Evolutionary conservation across 2,329 filamentous ascomycete genomes (phyloP).

Genomic region (Colletotrichum echinochloae): DNA sequence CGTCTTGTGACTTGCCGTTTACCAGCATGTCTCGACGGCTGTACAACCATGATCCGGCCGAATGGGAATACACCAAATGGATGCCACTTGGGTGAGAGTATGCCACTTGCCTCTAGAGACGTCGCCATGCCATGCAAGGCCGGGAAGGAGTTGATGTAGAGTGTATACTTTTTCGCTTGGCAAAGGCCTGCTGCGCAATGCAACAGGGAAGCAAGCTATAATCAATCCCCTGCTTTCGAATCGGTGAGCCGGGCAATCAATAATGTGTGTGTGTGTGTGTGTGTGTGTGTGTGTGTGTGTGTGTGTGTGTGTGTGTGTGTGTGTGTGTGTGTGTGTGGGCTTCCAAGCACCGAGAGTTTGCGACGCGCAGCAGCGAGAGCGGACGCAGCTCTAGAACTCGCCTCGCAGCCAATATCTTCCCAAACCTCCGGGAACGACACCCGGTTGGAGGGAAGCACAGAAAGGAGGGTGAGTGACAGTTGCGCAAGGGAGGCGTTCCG

Average conservation of each 20-base stretch:
- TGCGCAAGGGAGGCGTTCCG: constrained; percentile 6
- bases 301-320: constrained; percentile 19
- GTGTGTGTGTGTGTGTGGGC: constrained; percentile 17
- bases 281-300: constrained; percentile 19
- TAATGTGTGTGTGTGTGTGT: constrained; percentile 13
- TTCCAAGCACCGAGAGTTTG: constrained; percentile 20
- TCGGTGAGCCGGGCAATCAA: constrained; percentile 34
- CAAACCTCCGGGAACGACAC: constrained; percentile 3
- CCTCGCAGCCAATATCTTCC: constrained; percentile 7
- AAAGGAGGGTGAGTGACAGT: neutral
- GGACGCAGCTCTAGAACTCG: constrained; percentile 20
- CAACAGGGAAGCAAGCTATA: constrained; percentile 19
- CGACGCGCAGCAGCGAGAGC: constrained; percentile 28
- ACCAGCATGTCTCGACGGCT: constrained; percentile 18
- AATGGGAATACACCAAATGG: constrained; percentile 40
- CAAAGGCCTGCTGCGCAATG: constrained; percentile 14
- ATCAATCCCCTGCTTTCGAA: constrained; percentile 19
- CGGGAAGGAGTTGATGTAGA: constrained; percentile 11
- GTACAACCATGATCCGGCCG: constrained; percentile 33
- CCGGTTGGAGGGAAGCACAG: neutral
- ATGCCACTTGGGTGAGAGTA: constrained; percentile 23
- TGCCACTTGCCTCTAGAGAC: neutral
- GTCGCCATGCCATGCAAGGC: constrained; percentile 13
- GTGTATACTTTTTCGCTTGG: constrained; percentile 21
- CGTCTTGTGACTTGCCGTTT: constrained; percentile 22